Percentiles rank a stretch among this genome's conserved stretches.
phyloP scores from a whole-genome alignment of 345 rosid species.

The Camelina hispida region DNA sequence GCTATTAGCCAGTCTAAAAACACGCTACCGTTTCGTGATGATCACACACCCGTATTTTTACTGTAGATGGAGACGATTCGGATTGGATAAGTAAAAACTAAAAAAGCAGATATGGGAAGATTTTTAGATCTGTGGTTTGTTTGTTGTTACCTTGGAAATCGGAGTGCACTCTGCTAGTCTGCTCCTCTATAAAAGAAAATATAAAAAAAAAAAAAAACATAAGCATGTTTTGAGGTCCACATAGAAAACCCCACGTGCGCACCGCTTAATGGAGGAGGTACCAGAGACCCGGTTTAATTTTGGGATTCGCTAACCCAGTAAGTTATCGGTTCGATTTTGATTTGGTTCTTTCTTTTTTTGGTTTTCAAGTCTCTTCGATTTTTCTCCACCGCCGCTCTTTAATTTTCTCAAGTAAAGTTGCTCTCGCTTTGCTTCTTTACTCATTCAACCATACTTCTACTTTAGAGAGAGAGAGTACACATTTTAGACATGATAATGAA shows the following conservation, averaged over 20 bases:
- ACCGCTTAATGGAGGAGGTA: background rate
- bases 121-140: background rate
- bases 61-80: background rate
- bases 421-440: slow-evolving; percentile 24
- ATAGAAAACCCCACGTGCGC: background rate
- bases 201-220: no score
- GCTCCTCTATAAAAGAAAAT: background rate
- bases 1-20: no score
- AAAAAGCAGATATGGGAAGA: background rate
- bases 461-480: background rate
- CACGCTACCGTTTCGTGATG: background rate
- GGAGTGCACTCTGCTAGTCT: background rate
- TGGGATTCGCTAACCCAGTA: slow-evolving; percentile 22
- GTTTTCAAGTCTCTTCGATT: no score
- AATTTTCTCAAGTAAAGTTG: slow-evolving; percentile 31
- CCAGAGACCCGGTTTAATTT: slow-evolving; percentile 1
- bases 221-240: background rate
- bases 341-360: no score
- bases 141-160: background rate
- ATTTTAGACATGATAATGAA: slow-evolving; percentile 48
- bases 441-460: background rate
- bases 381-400: no score
- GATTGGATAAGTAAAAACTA: background rate
- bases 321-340: no score
- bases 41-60: background rate